A percentile compares a stretch with the other conserved stretches of the same genome.
phyloP scores from a whole-genome alignment of 331 rosid species.

The Quercus tomentella region DNA sequence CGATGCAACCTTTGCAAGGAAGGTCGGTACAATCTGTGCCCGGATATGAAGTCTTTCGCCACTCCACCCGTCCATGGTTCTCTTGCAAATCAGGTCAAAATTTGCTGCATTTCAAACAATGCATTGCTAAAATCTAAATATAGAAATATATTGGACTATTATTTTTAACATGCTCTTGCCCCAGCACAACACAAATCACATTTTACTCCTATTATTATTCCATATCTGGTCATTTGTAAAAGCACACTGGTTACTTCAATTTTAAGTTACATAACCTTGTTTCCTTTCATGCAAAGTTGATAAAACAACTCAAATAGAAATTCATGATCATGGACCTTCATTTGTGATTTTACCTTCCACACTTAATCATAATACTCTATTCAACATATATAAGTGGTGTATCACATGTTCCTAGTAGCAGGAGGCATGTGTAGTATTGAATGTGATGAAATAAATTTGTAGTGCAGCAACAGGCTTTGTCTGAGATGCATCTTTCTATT shows the following conservation, averaged over 20 bases:
- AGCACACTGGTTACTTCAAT: neutral
- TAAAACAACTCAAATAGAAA: neutral
- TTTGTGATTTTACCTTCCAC: neutral
- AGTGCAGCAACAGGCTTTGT: neutral
- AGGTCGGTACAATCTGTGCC: conserved; percentile 87
- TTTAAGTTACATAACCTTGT: neutral
- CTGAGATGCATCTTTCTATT: conserved; percentile 11
- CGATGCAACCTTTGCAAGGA: conserved; percentile 67
- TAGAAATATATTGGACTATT: neutral
- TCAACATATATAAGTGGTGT: neutral
- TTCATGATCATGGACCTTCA: neutral
- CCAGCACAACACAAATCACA: neutral
- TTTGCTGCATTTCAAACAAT: conserved; percentile 7
- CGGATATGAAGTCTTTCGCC: conserved; percentile 86
- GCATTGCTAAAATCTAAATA: neutral
- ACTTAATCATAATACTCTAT: neutral
- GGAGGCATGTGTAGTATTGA: neutral
- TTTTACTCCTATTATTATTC: neutral
- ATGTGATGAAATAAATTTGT: neutral
- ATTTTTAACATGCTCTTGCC: neutral
- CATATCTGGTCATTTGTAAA: neutral
- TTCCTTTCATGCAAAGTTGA: neutral
- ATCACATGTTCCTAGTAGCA: neutral
- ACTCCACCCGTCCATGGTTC: conserved; percentile 93
- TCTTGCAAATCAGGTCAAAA: conserved; percentile 82